Base-by-base conservation (phyloP, 768 basidiomycete genomes). In the Psilocybe cubensis region DNA sequence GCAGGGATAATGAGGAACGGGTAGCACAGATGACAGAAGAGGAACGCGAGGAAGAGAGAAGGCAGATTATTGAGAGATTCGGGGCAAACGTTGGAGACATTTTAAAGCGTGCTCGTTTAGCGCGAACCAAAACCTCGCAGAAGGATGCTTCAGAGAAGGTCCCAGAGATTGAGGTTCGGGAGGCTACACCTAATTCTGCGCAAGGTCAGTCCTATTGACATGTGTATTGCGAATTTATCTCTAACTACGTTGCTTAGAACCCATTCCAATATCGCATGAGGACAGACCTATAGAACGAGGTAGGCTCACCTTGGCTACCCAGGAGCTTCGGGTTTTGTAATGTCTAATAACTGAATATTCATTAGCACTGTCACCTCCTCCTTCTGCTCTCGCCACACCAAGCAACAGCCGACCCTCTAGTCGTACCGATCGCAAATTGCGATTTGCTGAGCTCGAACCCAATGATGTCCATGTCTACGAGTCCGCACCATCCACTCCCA, bases 401-500 rank as follows among this genome's bases (percentile, higher is more conserved):
- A 74, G 76, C 54, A 79, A 72, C 54, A 84, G 83, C 12, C 84
- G 88, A 11, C 87, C 89, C 12, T 81, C 86, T 2, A 83, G 70
- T 79, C 84, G 71, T 70, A 79, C 68, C 50, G 83, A 72, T 60
- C 80, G 87, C 12, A 84, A 74, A 61, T 71, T 93, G 27, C 85
- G 92, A 17, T 94, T 94, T 64, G 89, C 91, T 28, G 86, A 92
- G 35, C 76, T 92, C 14, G 83, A 80, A 1, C 84, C 89, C 0
- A 72, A 82, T n/a, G 89, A 93, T 65, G 84, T 94, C 2, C 80
- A 91, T 70, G 87, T 94, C 1, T 94, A 94, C 65, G 89, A 92
- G 63, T 92, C 91, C 12, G 87, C 84, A 1, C 92, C 91, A 3
- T 76, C 88, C 1, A 92, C 92, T 3, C 92, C 92, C 0, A 79